Conservation (phyloP, 2,329 filamentous ascomycete species). For the Hymenotorrendiella dingleyae region DNA sequence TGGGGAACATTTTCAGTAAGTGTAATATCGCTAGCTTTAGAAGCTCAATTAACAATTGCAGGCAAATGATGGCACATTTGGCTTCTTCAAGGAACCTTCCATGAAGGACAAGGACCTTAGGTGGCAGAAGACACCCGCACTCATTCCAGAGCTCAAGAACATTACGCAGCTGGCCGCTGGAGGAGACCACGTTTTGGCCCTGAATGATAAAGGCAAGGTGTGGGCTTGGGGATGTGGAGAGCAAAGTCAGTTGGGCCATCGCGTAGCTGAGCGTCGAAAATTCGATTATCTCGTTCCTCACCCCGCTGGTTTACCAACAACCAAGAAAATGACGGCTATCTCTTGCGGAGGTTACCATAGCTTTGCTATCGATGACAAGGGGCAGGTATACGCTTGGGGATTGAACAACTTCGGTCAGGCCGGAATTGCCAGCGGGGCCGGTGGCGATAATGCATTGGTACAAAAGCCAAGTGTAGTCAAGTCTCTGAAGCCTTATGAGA, state of each 20-base stretch:
- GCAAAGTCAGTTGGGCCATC: constrained; percentile 38
- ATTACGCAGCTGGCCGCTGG: constrained; percentile 47
- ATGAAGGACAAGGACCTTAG: constrained; percentile 16
- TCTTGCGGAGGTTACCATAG: constrained; percentile 68
- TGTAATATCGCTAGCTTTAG: constrained; percentile 8
- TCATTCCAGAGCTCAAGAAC: constrained; percentile 51
- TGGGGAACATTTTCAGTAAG: constrained; percentile 74
- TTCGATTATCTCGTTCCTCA: constrained; percentile 17
- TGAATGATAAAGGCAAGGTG: constrained; percentile 51
- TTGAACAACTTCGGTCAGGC: constrained; percentile 83
- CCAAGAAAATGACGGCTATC: constrained; percentile 11
- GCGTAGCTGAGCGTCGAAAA: constrained; percentile 21
- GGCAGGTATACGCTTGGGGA: constrained; percentile 73
- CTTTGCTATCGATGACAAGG: constrained; percentile 65
- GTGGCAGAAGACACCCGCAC: constrained; percentile 26
- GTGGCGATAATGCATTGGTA: constrained; percentile 64
- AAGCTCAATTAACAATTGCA: constrained; percentile 24
- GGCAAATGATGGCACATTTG: constrained; percentile 57
- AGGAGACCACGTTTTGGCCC: constrained; percentile 51
- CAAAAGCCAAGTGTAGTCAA: constrained; percentile 62
- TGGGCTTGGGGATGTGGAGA: constrained; percentile 62
- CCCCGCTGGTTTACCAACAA: constrained; percentile 24
- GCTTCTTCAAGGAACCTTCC: constrained; percentile 35
- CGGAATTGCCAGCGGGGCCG: constrained; percentile 57
- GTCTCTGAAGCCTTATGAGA: constrained; percentile 53